Base-by-base conservation (phyloP, 2,329 filamentous ascomycete genomes). In the Aspergillus sp. region DNA sequence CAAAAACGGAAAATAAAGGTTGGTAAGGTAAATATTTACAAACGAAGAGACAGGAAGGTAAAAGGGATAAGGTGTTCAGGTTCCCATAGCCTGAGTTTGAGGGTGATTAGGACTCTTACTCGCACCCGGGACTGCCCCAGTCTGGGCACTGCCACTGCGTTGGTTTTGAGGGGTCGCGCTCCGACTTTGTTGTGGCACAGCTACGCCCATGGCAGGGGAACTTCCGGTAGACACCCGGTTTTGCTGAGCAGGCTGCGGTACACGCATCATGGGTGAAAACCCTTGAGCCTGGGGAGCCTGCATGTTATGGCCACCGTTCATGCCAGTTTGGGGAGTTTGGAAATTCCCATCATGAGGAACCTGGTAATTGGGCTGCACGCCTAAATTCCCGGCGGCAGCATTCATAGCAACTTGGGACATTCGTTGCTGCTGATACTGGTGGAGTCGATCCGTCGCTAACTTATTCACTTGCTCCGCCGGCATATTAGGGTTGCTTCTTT, bases 401-500 rank as follows among this genome's bases (percentile, higher is more conserved):
- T 79, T 81, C 70, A 82, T 78, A 3, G 81, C 79, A 41, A 76
- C 79, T 64, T 82, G 79, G n/a, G 78, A 80, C 68, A 79, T 78
- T 48, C 70, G 73, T 64, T 75, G 77, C 61, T 76, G 78, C 61
- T 81, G 78, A 61, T 77, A 75, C 59, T 77, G 74, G 58, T 77
- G 72, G 41, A 84, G 70, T 48, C 80, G 77, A 39, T 84, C 79
- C 2, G 78, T 82, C 3, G 83, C 82, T 61, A 83, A 68, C 41
- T 78, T 77, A 56, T 75, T 79, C 9, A 86, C 75, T 67, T 86
- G 81, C 24, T 86, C 83, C 3, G 79, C 76, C 1, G 80, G 74
- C 61, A 83, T 72, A 54, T 78, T 77, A 1, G 83, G 83, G 61
- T 83, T 78, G 62, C 71, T 79, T 54, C 74, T 74, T 61, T 82